These are phyloP conservation scores for Rhizophagus clarus DNA, from an alignment of 192 early-diverging fungal species.

Conservation along the genomic window DNA sequence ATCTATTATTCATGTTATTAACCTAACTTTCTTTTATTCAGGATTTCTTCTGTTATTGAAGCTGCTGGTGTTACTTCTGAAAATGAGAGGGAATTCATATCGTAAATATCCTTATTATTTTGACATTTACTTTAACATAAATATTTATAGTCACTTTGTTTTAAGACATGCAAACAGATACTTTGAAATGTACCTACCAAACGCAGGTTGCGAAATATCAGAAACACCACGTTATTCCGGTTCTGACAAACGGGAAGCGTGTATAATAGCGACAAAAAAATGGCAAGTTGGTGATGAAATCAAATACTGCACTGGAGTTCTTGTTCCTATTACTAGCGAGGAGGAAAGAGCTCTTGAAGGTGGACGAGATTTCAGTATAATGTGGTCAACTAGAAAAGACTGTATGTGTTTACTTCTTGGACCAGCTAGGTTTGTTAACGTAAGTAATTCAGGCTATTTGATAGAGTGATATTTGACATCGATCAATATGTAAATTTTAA, in stretches of 20 bases:
- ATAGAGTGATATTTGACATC: no score
- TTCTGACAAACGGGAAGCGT: conserved; percentile 53
- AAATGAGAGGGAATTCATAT: conserved; percentile 10
- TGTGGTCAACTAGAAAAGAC: conserved; percentile 38
- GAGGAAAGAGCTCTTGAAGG: conserved; percentile 55
- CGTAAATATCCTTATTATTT: not conserved
- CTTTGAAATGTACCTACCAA: conserved; percentile 49
- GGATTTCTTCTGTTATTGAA: conserved; percentile 7
- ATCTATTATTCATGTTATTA: not conserved
- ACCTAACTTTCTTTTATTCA: not conserved
- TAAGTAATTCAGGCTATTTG: conserved; percentile 29
- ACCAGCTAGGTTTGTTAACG: conserved; percentile 66
- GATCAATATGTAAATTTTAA: no score
- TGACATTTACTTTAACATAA: not conserved
- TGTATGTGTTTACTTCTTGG: conserved; percentile 60
- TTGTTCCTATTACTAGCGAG: conserved; percentile 49
- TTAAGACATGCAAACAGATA: conserved; percentile 40
- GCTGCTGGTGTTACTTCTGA: not conserved
- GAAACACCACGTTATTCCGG: conserved; percentile 54
- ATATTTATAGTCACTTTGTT: not conserved
- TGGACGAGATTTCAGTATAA: conserved; percentile 26
- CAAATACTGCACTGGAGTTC: conserved; percentile 51
- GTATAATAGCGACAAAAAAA: conserved; percentile 52
- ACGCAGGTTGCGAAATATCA: conserved; percentile 59
- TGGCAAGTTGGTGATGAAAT: conserved; percentile 53